Base-by-base conservation (phyloP, 2,329 filamentous ascomycete species). In the Magnaporthales sp. region DNA sequence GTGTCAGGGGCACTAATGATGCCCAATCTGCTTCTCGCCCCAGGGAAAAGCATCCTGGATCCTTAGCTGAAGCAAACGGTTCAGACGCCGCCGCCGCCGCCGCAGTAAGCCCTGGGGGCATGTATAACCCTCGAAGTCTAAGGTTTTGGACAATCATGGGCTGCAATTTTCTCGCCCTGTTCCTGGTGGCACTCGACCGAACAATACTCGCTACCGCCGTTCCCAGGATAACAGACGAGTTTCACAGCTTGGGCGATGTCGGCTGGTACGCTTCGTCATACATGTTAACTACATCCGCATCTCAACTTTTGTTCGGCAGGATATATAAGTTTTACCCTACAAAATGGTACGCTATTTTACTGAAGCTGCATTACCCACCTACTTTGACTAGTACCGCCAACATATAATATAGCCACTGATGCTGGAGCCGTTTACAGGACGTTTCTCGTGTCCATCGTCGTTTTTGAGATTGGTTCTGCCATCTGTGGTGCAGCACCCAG, bases 221-320 rank as follows among this genome's bases (percentile, higher is more conserved):
- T 27, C 83, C 84, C 1, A 75, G 77, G 38, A 86, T 86, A 71
- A 84, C 83, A n/a, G 79, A 84, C 70, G 82, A 85, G 24, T 86
- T 86, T 72, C 76, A 83, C 62, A 83, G 84, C 65, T 75, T 88
- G 2, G 81, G 82, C 1, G 86, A 89, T 68, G 84, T 89, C 67
- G 85, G 85, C 65, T 89, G 86, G 86, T 89, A 89, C 73, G 85
- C 83, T 5, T 85, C 84, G 51, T 81, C 84, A 1, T 87, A 87
- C 72, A 83, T 88, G 79, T 77, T 89, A 69, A 86, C 85, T 13
- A 84, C 84, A 2, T 81, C 83, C 7, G 83, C 83, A n/a, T 82
- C 80, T 22, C 82, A 85, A 70, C 77, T 84, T 3, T 71, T 85
- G 9, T 86, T 83, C 71, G 84, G 84, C 7, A 78, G 83, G 54